Percentiles rank a stretch among this genome's conserved stretches.
phyloP scores from a whole-genome alignment of 1,284 basidiomycete species.

The Cutaneotrichosporon sp. region DNA sequence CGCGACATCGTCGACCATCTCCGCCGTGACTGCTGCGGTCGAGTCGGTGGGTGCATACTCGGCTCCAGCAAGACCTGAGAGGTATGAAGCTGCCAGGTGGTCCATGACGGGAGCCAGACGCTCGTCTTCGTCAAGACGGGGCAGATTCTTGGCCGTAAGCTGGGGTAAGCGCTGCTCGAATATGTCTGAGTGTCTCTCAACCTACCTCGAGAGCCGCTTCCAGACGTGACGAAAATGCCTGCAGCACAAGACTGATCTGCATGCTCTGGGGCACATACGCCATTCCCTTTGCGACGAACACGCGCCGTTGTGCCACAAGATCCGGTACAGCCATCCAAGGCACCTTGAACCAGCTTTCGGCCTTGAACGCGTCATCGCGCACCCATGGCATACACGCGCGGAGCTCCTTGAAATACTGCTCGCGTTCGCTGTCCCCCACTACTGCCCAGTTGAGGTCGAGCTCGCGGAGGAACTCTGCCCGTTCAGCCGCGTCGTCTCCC shows the following conservation, averaged over 20 bases:
- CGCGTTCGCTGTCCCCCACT: constrained; percentile 48
- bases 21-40: constrained; percentile 68
- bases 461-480: constrained; percentile 66
- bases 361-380: constrained; percentile 48
- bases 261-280: constrained; percentile 83
- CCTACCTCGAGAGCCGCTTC: constrained; percentile 72
- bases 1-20: constrained; percentile 87
- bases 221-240: constrained; percentile 77
- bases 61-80: constrained; percentile 66
- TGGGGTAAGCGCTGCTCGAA: constrained; percentile 34
- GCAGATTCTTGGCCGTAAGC: constrained; percentile 81
- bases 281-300: constrained; percentile 74
- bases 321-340: constrained; percentile 90
- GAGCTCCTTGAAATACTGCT: constrained; percentile 55
- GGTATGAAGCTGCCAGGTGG: constrained; percentile 90
- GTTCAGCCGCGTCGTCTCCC: constrained; percentile 60
- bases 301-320: constrained; percentile 77
- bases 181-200: not conserved
- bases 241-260: constrained; percentile 80
- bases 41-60: constrained; percentile 49
- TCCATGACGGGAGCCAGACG: constrained; percentile 85
- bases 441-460: constrained; percentile 72
- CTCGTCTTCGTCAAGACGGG: constrained; percentile 92
- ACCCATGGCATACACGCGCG: constrained; percentile 32
- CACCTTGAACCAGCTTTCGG: constrained; percentile 52